phyloP scores from a whole-genome alignment of 106 monocot genomes.

The Ottelia alismoides region DNA sequence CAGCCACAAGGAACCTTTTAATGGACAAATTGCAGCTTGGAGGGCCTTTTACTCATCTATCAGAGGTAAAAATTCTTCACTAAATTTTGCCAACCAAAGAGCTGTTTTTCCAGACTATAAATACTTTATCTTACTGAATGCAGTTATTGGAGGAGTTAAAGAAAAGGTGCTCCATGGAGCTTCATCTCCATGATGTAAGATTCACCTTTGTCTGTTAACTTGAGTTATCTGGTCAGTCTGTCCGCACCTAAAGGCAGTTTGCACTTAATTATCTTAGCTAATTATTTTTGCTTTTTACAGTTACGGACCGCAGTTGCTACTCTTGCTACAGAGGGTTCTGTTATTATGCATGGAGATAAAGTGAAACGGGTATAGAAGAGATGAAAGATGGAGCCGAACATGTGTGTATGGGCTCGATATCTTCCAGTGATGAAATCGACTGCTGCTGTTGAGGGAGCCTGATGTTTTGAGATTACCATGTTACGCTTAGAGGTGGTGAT shows the following conservation, averaged over 20 bases:
- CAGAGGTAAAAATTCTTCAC: constrained; percentile 30
- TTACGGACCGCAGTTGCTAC: constrained; percentile 53
- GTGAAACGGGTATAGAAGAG: constrained; percentile 83
- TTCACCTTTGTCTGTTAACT: background rate
- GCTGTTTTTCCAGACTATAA: background rate
- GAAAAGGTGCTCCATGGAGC: constrained; percentile 61
- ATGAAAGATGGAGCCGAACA: no score
- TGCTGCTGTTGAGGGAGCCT: no score
- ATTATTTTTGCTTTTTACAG: constrained; percentile 22
- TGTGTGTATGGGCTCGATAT: no score
- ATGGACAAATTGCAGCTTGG: constrained; percentile 85
- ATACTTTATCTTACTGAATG: background rate
- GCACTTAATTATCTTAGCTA: background rate
- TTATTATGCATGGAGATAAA: constrained; percentile 53
- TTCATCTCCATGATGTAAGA: constrained; percentile 89
- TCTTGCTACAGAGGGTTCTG: constrained; percentile 62
- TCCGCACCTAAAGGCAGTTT: background rate
- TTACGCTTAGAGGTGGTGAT: no score
- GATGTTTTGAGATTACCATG: no score
- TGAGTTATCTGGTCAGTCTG: background rate
- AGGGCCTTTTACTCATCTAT: constrained; percentile 49
- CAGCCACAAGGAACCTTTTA: constrained; percentile 62
- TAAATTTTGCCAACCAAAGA: background rate
- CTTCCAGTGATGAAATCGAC: no score
- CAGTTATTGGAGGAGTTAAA: constrained; percentile 91